Evolutionary conservation across 1,284 basidiomycete genomes (phyloP).

Genomic region (Puccinia horiana): DNA sequence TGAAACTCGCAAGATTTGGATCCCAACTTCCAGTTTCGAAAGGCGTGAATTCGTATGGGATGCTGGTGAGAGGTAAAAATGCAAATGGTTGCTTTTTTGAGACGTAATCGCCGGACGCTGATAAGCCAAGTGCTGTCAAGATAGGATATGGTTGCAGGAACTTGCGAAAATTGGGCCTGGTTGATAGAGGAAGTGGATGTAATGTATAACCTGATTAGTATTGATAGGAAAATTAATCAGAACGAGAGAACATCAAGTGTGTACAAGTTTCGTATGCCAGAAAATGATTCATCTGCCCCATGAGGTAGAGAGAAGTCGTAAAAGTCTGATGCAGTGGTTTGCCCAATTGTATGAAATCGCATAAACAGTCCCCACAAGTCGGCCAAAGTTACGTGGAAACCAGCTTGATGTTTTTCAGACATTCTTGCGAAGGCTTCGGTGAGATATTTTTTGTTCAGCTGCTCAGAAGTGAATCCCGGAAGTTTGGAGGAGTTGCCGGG

Average conservation of each 20-base stretch:
- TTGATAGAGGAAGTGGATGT: neutral
- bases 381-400: conserved; percentile 27
- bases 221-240: neutral
- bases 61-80: conserved; percentile 25
- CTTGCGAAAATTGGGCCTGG: conserved; percentile 24
- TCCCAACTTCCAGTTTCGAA: conserved; percentile 45
- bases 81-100: conserved; percentile 7
- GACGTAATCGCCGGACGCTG: neutral
- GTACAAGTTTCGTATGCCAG: conserved; percentile 33
- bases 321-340: conserved; percentile 21
- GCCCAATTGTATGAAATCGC: conserved; percentile 23
- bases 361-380: conserved; percentile 34
- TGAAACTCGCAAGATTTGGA: conserved; percentile 35
- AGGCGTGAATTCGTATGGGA: conserved; percentile 41
- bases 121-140: conserved; percentile 19
- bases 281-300: conserved; percentile 27
- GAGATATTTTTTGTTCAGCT: conserved; percentile 5
- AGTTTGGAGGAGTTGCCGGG: conserved; percentile 1
- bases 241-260: no score
- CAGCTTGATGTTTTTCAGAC: conserved; percentile 11
- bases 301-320: conserved; percentile 34
- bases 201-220: no score
- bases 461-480: neutral
- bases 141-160: conserved; percentile 47
- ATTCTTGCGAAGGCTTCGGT: conserved; percentile 3